A percentile compares a stretch with the other conserved stretches of the same genome.
These are phyloP conservation scores for Alternaria consortialis DNA, from an alignment of 2,329 filamentous ascomycete genomes.

Conservation along the genomic window DNA sequence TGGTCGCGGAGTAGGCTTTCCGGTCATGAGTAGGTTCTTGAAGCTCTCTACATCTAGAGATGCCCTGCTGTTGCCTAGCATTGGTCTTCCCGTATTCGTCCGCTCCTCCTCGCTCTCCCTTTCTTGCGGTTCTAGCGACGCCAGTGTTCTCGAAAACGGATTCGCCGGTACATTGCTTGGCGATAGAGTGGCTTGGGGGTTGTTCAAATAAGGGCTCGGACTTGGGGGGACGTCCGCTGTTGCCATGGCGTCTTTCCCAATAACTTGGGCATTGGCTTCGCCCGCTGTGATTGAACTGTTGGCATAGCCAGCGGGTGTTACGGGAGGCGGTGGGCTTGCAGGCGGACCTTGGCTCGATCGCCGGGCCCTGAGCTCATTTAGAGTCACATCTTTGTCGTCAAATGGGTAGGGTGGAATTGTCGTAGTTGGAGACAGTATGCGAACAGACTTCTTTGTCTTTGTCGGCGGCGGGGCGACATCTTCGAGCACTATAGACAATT, in stretches of 20 bases:
- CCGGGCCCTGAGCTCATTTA: conserved; percentile 27
- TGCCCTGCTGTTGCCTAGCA: conserved; percentile 43
- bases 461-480: conserved; percentile 30
- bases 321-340: conserved; percentile 29
- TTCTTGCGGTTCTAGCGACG: conserved; percentile 46
- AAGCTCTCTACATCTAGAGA: conserved; percentile 81
- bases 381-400: conserved; percentile 32
- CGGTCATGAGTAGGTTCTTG: conserved; percentile 77
- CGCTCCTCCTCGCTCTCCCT: conserved; percentile 38
- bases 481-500: conserved; percentile 47
- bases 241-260: conserved; percentile 35
- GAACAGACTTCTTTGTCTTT: conserved; percentile 68
- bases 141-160: conserved; percentile 52
- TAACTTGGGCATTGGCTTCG: conserved; percentile 23
- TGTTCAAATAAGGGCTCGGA: conserved; percentile 27
- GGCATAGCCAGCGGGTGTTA: conserved; percentile 28
- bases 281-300: conserved; percentile 26
- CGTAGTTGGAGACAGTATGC: conserved; percentile 57
- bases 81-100: conserved; percentile 34
- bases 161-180: conserved; percentile 42
- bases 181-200: conserved; percentile 21
- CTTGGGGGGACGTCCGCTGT: conserved; percentile 35
- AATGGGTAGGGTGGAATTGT: conserved; percentile 47
- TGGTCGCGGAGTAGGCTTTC: conserved; percentile 60
- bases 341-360: conserved; percentile 21